phyloP scores from a whole-genome alignment of 78 protist genomes.

The Dictyostelium discoideum region dicty_2.7 NC_007089.4:5531001-5531500 shows the following conservation, averaged over 20 bases:
- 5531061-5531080: conserved; percentile 82
- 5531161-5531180: conserved; percentile 56
- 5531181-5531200: conserved; percentile 13
- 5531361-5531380: conserved; percentile 45
- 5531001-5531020: conserved; percentile 66
- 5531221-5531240: conserved; percentile 16
- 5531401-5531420: conserved; percentile 40
- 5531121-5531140: background rate
- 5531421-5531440: conserved; percentile 4
- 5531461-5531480: conserved; percentile 52
- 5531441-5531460: conserved; percentile 40
- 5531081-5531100: conserved; percentile 58
- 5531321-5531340: conserved; percentile 2
- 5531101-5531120: background rate
- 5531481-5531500: conserved; percentile 48
- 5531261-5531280: conserved; percentile 16
- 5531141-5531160: conserved; percentile 54
- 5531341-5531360: conserved; percentile 46
- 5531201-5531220: conserved; percentile 2
- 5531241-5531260: conserved; percentile 65
- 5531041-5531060: conserved; percentile 86
- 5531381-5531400: conserved; percentile 65
- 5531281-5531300: conserved; percentile 37
- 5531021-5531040: conserved; percentile 76
- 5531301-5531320: background rate